A percentile compares a stretch with the other conserved stretches of the same genome.
phyloP scores from a whole-genome alignment of 768 basidiomycete species.

The Tulasnella sp. region DNA sequence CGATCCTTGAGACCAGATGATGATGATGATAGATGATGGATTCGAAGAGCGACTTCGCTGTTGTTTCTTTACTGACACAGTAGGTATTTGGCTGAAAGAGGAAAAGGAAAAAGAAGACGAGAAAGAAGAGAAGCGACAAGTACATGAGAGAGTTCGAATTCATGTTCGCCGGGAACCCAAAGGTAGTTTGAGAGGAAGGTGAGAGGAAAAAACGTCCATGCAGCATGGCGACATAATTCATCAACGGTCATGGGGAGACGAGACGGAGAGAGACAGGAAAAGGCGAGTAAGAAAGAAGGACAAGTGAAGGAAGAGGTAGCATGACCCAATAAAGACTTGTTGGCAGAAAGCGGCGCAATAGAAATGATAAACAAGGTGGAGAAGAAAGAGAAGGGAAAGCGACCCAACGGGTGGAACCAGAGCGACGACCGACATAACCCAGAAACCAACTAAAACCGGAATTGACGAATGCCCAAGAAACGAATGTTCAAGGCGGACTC shows the following conservation, averaged over 20 bases:
- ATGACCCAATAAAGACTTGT: neutral
- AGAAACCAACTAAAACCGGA: neutral
- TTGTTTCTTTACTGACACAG: constrained; percentile 2
- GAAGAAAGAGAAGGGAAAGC: neutral
- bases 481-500: neutral
- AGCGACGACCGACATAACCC: neutral
- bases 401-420: neutral
- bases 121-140: neutral
- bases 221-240: neutral
- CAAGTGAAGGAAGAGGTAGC: neutral
- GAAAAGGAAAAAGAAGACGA: neutral
- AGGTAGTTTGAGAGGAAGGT: neutral
- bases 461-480: neutral
- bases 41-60: neutral
- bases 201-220: neutral
- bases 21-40: neutral
- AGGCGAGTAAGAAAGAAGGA: neutral
- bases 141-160: constrained; percentile 6
- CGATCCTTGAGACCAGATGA: neutral
- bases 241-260: neutral
- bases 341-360: neutral
- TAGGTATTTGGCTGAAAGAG: constrained; percentile 9
- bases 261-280: neutral
- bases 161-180: neutral
- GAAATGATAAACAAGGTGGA: neutral